Conservation (phyloP, 257 asterid genomes). For the Lycium barbarum region DNA sequence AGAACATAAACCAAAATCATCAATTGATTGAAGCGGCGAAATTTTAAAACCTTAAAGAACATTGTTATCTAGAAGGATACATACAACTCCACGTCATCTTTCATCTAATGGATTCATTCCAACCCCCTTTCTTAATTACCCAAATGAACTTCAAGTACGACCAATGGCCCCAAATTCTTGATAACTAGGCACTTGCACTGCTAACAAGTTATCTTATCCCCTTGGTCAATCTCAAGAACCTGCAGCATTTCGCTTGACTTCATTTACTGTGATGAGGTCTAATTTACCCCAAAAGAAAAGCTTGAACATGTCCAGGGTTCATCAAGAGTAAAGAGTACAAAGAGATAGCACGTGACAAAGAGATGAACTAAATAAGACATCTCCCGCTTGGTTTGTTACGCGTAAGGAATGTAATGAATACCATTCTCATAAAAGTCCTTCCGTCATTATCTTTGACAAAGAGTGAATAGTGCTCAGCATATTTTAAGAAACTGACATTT, state of each 20-base stretch:
- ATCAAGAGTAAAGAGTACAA: not conserved
- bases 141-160: constrained; percentile 19
- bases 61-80: constrained; percentile 15
- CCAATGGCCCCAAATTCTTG: not conserved
- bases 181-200: not conserved
- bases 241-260: not conserved
- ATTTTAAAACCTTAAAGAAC: not conserved
- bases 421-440: not conserved
- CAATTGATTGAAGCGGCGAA: not conserved
- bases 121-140: constrained; percentile 5
- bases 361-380: constrained; percentile 7
- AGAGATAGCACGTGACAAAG: constrained; percentile 11
- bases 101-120: not conserved
- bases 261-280: not conserved
- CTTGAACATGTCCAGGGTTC: not conserved
- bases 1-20: constrained; percentile 1
- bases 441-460: not conserved
- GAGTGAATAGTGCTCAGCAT: not conserved
- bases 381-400: not conserved
- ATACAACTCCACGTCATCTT: not conserved
- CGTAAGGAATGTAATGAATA: not conserved
- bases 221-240: not conserved
- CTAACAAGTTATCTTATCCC: not conserved
- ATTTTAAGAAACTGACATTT: not conserved
- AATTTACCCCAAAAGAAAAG: constrained; percentile 5